Conservation (phyloP, 371 early-diverging fungal species). For the Dichotomocladium elegans region DNA sequence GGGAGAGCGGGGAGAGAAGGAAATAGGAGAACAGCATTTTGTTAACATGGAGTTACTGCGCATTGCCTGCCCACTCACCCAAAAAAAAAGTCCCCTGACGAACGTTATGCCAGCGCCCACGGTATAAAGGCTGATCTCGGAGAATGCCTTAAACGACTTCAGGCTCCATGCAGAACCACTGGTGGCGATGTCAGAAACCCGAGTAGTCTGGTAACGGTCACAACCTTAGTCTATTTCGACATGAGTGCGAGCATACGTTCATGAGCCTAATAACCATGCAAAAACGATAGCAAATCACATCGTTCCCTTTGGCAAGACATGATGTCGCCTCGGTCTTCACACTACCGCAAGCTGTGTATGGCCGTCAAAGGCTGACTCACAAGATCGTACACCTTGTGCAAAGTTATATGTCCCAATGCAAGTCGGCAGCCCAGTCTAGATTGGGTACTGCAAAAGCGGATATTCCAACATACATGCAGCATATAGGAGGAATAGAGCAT, state of each 20-base stretch:
- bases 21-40: too few relatives aligned
- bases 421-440: too few relatives aligned
- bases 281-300: constrained; percentile 9
- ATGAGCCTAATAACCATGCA: too few relatives aligned
- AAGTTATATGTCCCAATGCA: constrained; percentile 24
- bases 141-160: constrained; percentile 36
- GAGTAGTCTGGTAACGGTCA: too few relatives aligned
- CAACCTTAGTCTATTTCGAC: too few relatives aligned
- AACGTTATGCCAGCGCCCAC: constrained; percentile 51
- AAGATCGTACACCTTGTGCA: constrained; percentile 33
- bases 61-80: too few relatives aligned
- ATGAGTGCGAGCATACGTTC: neutral
- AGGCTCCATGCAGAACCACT: neutral
- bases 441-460: too few relatives aligned
- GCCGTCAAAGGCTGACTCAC: constrained; percentile 28
- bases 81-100: constrained; percentile 45
- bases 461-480: too few relatives aligned
- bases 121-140: constrained; percentile 54
- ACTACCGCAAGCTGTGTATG: constrained; percentile 35
- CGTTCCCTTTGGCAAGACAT: constrained; percentile 35
- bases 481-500: too few relatives aligned
- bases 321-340: constrained; percentile 46
- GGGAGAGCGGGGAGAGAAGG: too few relatives aligned
- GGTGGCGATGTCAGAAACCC: too few relatives aligned
- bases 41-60: too few relatives aligned